Evolutionary conservation across 768 basidiomycete genomes (phyloP), one percentile per base, ranked within the genome.

Genomic region (Russula olivacea): DNA sequence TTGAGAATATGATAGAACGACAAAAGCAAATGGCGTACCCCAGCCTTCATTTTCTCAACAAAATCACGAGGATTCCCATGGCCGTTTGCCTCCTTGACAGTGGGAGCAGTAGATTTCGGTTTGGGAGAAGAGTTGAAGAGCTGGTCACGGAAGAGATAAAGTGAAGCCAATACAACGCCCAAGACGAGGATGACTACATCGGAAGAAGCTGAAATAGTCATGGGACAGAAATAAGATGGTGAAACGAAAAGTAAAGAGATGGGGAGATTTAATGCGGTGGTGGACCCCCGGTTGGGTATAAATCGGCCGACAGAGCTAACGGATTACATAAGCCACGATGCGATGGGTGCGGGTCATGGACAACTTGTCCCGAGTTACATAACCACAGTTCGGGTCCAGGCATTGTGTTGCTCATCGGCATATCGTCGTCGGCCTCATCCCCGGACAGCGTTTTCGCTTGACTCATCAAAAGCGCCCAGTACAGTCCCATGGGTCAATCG

Each of bases 11-110:
- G 23, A 49, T 23, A 9, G 38, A 43, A 12, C 57, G 61, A 36
- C 58, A 10, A 48, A 62, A 58, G 50, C 48, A 32, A 65, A 23
- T 8, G 9, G 82, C 91, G 73, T 76, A 98, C 96, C 45, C 85
- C 87, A 64, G 88, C 86, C 77, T 93, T 90, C 93, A 98, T 94
- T 78, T 95, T 95, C 14, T 85, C 84, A 47, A 97, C 82, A 72
- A 97, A 97, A 74, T 98, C 93, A 49, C 95, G 80, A n/a, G 94
- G 93, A 71, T 97, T 93, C 2, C 85, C 88, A 61, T 82, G 83
- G 53, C 86, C 89, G 78, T 88, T 88, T 47, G 61, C 45, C 34
- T 68, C 67, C 43, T 78, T 71, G 59, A 64, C 72, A 0, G 64
- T 47, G 45, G 76, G 75, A 58, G 81, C 80, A 36, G 81, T 72